Evolutionary conservation across 352 stramenopile species (phyloP).

Genomic region (Pythium periplocum): DNA sequence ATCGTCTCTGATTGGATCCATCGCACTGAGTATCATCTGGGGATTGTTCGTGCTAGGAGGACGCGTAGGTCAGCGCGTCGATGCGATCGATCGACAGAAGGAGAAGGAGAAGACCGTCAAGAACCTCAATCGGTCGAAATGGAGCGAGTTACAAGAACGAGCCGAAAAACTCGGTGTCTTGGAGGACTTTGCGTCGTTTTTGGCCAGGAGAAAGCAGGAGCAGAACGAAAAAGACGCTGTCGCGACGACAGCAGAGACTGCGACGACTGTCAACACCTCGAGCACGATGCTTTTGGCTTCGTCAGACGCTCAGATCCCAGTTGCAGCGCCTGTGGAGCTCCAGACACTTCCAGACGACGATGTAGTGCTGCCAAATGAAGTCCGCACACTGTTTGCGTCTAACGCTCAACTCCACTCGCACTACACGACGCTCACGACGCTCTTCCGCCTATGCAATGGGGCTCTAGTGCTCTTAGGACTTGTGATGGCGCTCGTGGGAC

Average conservation of each 20-base stretch:
- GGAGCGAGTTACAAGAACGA: constrained; percentile 51
- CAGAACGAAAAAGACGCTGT: constrained; percentile 7
- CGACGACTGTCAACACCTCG: not conserved
- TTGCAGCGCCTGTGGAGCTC: not conserved
- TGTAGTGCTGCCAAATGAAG: constrained; percentile 34
- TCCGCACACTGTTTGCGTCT: constrained; percentile 40
- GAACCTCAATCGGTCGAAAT: constrained; percentile 56
- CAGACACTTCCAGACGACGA: constrained; percentile 5
- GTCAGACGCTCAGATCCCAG: not conserved
- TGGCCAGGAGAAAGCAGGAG: constrained; percentile 25
- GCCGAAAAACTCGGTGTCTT: constrained; percentile 21
- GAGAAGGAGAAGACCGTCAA: constrained; percentile 57
- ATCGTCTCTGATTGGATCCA: constrained; percentile 36
- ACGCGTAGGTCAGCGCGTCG: constrained; percentile 27
- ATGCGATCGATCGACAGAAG: constrained; percentile 26
- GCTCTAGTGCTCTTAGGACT: constrained; percentile 17
- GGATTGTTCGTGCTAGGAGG: constrained; percentile 26
- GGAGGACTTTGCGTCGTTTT: constrained; percentile 50
- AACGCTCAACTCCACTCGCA: constrained; percentile 24
- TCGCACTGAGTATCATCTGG: constrained; percentile 36
- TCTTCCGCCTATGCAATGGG: constrained; percentile 31
- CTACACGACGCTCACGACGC: constrained; percentile 24
- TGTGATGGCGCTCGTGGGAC: constrained; percentile 15
- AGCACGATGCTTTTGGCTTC: not conserved
- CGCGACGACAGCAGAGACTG: not conserved